phyloP scores from a whole-genome alignment of 192 early-diverging fungal genomes.

The Backusella macrospora region DNA sequence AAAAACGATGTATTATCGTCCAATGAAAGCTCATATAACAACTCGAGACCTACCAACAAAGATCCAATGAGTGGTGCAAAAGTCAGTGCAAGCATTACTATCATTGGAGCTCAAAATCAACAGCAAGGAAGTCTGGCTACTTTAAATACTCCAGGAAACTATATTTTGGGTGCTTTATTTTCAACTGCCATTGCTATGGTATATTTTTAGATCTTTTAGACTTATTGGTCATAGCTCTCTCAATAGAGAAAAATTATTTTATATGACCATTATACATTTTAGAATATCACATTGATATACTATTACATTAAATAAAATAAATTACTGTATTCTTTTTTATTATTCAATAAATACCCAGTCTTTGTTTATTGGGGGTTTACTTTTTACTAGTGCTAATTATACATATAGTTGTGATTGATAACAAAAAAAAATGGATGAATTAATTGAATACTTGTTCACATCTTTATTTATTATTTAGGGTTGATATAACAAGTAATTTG shows the following conservation, averaged over 20 bases:
- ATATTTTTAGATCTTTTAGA: neutral
- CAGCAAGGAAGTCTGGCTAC: neutral
- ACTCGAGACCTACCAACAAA: neutral
- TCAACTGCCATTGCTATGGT: neutral
- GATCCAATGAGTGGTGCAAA: slow-evolving; percentile 5
- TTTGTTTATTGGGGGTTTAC: too few relatives aligned
- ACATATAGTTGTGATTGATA: too few relatives aligned
- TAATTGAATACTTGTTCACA: too few relatives aligned
- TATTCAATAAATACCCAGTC: too few relatives aligned
- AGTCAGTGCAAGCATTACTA: neutral
- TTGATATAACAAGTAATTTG: too few relatives aligned
- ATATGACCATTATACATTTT: too few relatives aligned
- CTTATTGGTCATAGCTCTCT: neutral
- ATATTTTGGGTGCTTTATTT: neutral
- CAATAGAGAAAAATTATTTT: neutral
- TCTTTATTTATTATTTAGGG: too few relatives aligned
- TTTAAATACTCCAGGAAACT: neutral
- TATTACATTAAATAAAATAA: too few relatives aligned
- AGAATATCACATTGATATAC: too few relatives aligned
- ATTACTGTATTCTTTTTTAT: too few relatives aligned
- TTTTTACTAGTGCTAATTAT: too few relatives aligned
- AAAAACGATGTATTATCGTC: neutral
- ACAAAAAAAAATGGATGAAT: too few relatives aligned
- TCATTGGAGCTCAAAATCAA: neutral
- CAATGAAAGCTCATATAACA: neutral